Conservation (phyloP, 805 yeast genomes). For the Sugiyamaella smithiae region DNA sequence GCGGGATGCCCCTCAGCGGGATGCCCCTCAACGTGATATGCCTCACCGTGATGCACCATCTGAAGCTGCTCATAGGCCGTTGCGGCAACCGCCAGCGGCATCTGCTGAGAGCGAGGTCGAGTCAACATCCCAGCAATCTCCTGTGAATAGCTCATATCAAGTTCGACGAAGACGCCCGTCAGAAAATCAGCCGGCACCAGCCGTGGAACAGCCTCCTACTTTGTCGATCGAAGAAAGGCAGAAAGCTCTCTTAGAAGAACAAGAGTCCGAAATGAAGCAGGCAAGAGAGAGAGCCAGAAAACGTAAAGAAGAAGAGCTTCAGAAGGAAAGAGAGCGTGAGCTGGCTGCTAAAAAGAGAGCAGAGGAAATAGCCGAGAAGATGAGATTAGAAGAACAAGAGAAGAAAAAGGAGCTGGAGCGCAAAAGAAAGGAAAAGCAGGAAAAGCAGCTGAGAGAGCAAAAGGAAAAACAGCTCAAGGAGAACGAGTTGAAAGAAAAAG, state of each 20-base stretch:
- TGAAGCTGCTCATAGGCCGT: slow-evolving; percentile 1
- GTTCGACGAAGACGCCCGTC: background rate
- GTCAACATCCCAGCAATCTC: background rate
- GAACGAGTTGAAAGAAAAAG: background rate
- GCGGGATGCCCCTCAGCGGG: background rate
- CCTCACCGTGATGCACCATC: background rate
- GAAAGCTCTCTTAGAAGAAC: slow-evolving; percentile 26
- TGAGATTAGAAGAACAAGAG: slow-evolving; percentile 23
- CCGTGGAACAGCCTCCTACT: background rate
- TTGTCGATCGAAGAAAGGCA: background rate
- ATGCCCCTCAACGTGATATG: slow-evolving; percentile 1
- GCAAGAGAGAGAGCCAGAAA: slow-evolving; percentile 35
- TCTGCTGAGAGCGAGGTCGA: background rate
- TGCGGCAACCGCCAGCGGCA: background rate
- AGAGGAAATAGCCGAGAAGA: slow-evolving; percentile 30
- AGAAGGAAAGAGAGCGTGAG: slow-evolving; percentile 29
- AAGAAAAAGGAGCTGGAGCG: slow-evolving; percentile 14
- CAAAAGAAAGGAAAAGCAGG: slow-evolving; percentile 5
- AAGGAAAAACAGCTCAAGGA: background rate
- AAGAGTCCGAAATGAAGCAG: slow-evolving; percentile 34
- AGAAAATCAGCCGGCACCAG: background rate
- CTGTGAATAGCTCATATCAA: background rate
- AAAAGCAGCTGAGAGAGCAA: background rate
- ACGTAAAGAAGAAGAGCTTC: slow-evolving; percentile 35
- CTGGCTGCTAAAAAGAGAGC: slow-evolving; percentile 31